Conservation (phyloP, 768 basidiomycete genomes). For the Kondoa subrosea region DNA sequence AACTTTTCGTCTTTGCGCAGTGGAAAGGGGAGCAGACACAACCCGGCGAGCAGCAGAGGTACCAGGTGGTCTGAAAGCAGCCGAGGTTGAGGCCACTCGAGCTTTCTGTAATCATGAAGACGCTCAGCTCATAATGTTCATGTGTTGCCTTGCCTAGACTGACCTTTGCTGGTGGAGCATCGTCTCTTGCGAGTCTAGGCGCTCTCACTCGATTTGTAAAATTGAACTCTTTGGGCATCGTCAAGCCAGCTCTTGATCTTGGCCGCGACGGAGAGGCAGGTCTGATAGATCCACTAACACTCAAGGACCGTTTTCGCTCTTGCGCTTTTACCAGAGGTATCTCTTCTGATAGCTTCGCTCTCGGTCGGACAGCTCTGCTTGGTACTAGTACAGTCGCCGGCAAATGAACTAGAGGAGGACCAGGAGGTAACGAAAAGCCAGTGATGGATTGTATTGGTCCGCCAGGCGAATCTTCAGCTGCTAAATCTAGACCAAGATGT, state of each 20-base stretch:
- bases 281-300: not conserved
- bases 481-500: not conserved
- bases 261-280: not conserved
- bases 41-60: not conserved
- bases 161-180: not conserved
- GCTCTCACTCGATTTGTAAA: not conserved
- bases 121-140: not conserved
- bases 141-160: not conserved
- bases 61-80: not conserved
- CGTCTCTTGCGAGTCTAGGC: not conserved
- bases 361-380: not conserved
- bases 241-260: not conserved
- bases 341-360: not conserved
- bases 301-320: not conserved
- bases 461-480: not conserved
- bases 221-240: not conserved
- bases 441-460: not conserved
- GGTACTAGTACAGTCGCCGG: not conserved
- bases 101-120: not conserved
- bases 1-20: not conserved
- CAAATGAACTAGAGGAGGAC: not conserved
- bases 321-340: not conserved
- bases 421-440: not conserved
- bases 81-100: not conserved
- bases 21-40: not conserved